phyloP scores from a whole-genome alignment of 352 stramenopile genomes.

The Blastocystis sp. region DNA sequence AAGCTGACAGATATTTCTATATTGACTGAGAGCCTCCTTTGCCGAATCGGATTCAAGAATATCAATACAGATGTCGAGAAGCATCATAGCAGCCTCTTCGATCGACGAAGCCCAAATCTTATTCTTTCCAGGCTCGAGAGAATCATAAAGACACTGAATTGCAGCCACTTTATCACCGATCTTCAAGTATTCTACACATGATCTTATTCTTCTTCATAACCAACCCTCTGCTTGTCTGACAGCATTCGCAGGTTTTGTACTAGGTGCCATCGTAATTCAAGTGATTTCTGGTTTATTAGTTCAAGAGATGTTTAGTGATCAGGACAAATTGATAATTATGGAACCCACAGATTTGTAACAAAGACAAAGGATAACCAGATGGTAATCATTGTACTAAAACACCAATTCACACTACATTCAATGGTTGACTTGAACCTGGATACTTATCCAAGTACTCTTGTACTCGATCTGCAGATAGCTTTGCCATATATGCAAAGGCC shows the following conservation, averaged over 20 bases:
- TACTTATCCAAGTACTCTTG: conserved; percentile 25
- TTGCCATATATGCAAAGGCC: conserved; percentile 50
- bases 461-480: conserved; percentile 17
- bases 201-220: neutral
- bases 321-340: neutral
- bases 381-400: no score
- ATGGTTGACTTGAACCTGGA: neutral
- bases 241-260: neutral
- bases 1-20: conserved; percentile 54
- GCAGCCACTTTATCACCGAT: neutral
- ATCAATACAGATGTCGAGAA: conserved; percentile 52
- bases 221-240: neutral
- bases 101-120: conserved; percentile 22
- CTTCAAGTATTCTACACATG: conserved; percentile 42
- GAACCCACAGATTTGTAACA: neutral
- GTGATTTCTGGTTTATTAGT: neutral
- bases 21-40: conserved; percentile 42
- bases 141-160: conserved; percentile 52
- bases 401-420: no score
- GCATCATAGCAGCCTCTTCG: neutral
- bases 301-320: neutral
- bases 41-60: conserved; percentile 14
- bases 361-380: neutral
- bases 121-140: conserved; percentile 11
- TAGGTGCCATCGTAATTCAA: neutral